Evolutionary conservation across 805 yeast species (phyloP), one percentile per base, ranked within the genome.

Genomic region (Saturnispora ahearnii): DNA sequence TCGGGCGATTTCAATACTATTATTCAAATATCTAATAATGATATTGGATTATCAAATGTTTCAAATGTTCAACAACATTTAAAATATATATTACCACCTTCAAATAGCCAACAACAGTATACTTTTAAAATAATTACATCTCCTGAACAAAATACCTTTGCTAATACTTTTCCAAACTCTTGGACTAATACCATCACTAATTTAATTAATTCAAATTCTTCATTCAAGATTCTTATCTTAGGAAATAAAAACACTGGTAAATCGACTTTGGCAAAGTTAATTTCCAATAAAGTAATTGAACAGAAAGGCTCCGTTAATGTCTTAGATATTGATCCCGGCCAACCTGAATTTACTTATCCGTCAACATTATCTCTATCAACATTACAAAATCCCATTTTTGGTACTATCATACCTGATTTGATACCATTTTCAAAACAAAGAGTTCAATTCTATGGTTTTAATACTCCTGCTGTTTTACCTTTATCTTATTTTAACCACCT

Each of bases 251-350:
- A 84, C 53, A 74, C 87, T 1, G 97, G 97, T 1, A 89, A 89
- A 59, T 84, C 96, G 1, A 83, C 95, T 0, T 72, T 85, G 43
- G 63, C 80, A 11, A 75, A 78, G 53, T 53, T 78, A 2, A 61
- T 87, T 5, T 49, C 78, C 4, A 84, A 86, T 56, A 66, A 66
- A 22, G 56, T 79, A 1, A 58, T 77, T 7, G 59, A 62, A 4
- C 36, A 48, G 0, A 55, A 57, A 2, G 1, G 24, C 26, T 28
- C 24, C 6, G 51, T 82, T 3, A 71, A 74, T 21, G 74, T 81
- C 36, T 56, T 90, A 38, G 96, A 90, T 57, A 61, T 87, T 1
- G 98, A 90, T 61, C 96, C 96, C 0, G 96, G 95, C 0, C 96
- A 89, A 61, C 80, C 95, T 0, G 95, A 86, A 58, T 80, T 74